A percentile compares a stretch with the other conserved stretches of the same genome.
Conservation (phyloP, 257 asterid species). For the Linderniella brevidens region DNA sequence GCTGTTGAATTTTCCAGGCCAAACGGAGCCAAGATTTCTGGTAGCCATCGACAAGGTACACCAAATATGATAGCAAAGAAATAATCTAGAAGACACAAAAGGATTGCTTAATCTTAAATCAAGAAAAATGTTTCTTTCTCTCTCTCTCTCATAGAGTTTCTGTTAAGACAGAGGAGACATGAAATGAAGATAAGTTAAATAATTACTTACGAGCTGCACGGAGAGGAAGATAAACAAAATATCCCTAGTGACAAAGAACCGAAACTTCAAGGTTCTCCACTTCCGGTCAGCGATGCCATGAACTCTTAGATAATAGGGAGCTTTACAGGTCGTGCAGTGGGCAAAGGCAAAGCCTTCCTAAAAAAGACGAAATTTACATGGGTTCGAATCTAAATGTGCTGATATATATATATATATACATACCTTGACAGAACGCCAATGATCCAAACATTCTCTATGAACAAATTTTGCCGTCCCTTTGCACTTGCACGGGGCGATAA, state of each 20-base stretch:
- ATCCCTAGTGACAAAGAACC: conserved; percentile 69
- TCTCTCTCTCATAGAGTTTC: no score
- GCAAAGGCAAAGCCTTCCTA: conserved; percentile 80
- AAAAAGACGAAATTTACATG: conserved; percentile 5
- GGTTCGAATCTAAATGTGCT: background rate
- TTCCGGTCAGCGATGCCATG: conserved; percentile 49
- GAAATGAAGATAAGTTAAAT: conserved; percentile 2
- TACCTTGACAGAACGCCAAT: conserved; percentile 73
- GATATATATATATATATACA: background rate
- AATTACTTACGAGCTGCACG: conserved; percentile 50
- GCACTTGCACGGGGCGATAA: conserved; percentile 71
- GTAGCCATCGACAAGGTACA: conserved; percentile 48
- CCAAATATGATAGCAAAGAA: conserved; percentile 43
- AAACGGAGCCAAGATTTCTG: conserved; percentile 68
- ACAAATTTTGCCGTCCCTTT: conserved; percentile 64
- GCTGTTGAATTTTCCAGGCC: conserved; percentile 66
- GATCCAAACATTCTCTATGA: conserved; percentile 69
- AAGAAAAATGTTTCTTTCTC: background rate
- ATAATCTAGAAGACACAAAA: conserved; percentile 39
- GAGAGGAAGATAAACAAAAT: conserved; percentile 53
- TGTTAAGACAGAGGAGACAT: no score
- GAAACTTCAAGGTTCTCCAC: conserved; percentile 62
- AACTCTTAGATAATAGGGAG: conserved; percentile 58
- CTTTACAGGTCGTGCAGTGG: conserved; percentile 69
- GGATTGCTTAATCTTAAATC: background rate